Conservation (phyloP, 495 filamentous ascomycete genomes). For the Lichina pygmaea region DNA sequence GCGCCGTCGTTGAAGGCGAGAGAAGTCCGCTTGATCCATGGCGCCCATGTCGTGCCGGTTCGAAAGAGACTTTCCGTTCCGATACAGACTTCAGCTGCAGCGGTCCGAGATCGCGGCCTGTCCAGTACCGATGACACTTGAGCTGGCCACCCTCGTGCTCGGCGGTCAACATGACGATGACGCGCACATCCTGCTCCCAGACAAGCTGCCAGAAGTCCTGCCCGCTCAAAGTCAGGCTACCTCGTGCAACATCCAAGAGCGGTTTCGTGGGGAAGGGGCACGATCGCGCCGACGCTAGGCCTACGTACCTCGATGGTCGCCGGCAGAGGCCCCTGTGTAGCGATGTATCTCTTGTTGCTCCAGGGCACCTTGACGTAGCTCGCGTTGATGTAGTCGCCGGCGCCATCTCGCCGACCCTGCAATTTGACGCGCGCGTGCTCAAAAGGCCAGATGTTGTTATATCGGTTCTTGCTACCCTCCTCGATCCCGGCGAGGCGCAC, state of each 20-base stretch:
- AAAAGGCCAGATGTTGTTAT: slow-evolving; percentile 94
- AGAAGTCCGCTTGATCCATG: background rate
- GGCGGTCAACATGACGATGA: slow-evolving; percentile 91
- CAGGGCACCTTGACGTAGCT: slow-evolving; percentile 54
- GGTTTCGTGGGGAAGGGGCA: background rate
- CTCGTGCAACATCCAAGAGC: background rate
- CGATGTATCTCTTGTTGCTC: slow-evolving; percentile 79
- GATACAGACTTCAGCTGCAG: slow-evolving; percentile 52
- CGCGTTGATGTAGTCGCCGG: slow-evolving; percentile 90
- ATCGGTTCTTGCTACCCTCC: slow-evolving; percentile 81
- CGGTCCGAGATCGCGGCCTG: slow-evolving; percentile 49
- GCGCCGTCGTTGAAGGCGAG: slow-evolving; percentile 1
- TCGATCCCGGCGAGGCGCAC: slow-evolving; percentile 68
- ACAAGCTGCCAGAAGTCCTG: slow-evolving; percentile 96
- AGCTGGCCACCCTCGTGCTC: slow-evolving; percentile 82
- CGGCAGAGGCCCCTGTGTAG: slow-evolving; percentile 79
- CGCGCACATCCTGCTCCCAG: slow-evolving; percentile 87
- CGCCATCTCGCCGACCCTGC: slow-evolving; percentile 35
- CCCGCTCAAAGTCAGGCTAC: background rate
- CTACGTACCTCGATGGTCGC: slow-evolving; percentile 65
- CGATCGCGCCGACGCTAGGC: background rate
- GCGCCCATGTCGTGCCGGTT: slow-evolving; percentile 12
- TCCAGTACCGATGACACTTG: slow-evolving; percentile 90
- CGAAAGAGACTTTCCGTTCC: slow-evolving; percentile 53
- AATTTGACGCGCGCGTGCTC: slow-evolving; percentile 78